Conservation (phyloP, 2,329 filamentous ascomycete species). For the Fusarium proliferatum region DNA sequence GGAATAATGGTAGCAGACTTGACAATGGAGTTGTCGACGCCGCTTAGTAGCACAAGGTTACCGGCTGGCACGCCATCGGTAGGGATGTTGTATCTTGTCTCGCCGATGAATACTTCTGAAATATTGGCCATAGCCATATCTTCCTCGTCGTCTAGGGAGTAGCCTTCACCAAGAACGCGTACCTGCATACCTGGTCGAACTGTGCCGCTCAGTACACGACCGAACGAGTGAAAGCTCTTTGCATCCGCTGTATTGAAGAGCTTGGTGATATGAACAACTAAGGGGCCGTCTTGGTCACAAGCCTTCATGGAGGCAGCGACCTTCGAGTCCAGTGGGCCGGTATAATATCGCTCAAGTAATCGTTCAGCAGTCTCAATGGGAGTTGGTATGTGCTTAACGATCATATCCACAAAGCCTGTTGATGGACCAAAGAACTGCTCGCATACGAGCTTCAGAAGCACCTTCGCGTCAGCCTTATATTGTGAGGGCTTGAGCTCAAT, state of each 20-base stretch:
- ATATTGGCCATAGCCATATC: conserved; percentile 93
- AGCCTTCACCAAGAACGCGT: conserved; percentile 92
- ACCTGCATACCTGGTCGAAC: conserved; percentile 85
- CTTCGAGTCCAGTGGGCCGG: conserved; percentile 85
- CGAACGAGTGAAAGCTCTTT: conserved; percentile 90
- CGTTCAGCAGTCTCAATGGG: conserved; percentile 81
- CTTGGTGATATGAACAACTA: conserved; percentile 94
- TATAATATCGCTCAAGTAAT: conserved; percentile 89
- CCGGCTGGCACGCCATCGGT: conserved; percentile 93
- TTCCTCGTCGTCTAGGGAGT: conserved; percentile 96
- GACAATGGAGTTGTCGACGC: conserved; percentile 97
- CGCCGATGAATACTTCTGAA: conserved; percentile 86
- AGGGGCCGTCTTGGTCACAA: conserved; percentile 89
- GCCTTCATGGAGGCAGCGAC: conserved; percentile 81
- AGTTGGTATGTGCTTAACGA: conserved; percentile 88
- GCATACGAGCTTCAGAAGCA: conserved; percentile 88
- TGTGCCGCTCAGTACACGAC: conserved; percentile 91
- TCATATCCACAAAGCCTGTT: conserved; percentile 94
- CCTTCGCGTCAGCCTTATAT: conserved; percentile 88
- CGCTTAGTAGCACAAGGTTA: conserved; percentile 90
- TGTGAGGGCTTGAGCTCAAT: conserved; percentile 93
- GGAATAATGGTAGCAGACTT: conserved; percentile 94
- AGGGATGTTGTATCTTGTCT: conserved; percentile 92
- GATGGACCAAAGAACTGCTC: conserved; percentile 95
- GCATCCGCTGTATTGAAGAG: conserved; percentile 91